These are phyloP conservation scores for Boletellus emodensis DNA, from an alignment of 768 basidiomycete genomes.

Conservation along the genomic window DNA sequence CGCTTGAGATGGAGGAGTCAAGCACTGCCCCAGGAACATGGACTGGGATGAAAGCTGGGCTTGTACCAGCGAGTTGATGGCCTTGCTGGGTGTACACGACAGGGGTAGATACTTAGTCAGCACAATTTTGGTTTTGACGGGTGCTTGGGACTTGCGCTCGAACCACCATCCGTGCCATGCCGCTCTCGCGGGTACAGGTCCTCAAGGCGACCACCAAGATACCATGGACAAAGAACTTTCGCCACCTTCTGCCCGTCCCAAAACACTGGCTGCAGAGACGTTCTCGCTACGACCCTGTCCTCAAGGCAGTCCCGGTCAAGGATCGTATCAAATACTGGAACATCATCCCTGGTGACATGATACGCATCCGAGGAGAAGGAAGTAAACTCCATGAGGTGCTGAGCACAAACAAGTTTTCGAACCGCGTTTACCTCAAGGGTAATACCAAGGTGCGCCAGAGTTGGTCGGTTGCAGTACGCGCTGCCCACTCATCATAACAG, in stretches of 20 bases:
- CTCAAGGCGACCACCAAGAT: conserved; percentile 45
- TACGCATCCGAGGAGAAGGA: conserved; percentile 65
- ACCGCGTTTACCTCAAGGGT: conserved; percentile 57
- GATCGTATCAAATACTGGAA: conserved; percentile 87
- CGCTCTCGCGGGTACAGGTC: conserved; percentile 35
- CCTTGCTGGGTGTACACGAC: not conserved
- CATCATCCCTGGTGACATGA: conserved; percentile 78
- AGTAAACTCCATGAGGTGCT: conserved; percentile 64
- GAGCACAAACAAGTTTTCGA: conserved; percentile 69
- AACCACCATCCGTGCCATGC: conserved; percentile 15
- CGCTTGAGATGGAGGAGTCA: conserved; percentile 78
- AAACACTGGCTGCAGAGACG: conserved; percentile 46
- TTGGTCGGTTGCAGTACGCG: not conserved
- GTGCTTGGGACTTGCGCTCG: not conserved
- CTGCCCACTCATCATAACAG: conserved; percentile 11
- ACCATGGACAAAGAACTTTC: conserved; percentile 63
- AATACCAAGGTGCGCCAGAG: conserved; percentile 28
- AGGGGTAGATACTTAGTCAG: conserved; percentile 22
- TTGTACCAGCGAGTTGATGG: conserved; percentile 20
- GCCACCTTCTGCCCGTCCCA: conserved; percentile 62
- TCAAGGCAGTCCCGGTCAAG: conserved; percentile 55
- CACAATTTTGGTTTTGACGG: not conserved
- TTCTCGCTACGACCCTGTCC: conserved; percentile 37
- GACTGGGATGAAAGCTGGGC: conserved; percentile 30
- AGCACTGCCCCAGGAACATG: conserved; percentile 49